Evolutionary conservation across 2,329 filamentous ascomycete genomes (phyloP).

Genomic region (Fusarium secorum): DNA sequence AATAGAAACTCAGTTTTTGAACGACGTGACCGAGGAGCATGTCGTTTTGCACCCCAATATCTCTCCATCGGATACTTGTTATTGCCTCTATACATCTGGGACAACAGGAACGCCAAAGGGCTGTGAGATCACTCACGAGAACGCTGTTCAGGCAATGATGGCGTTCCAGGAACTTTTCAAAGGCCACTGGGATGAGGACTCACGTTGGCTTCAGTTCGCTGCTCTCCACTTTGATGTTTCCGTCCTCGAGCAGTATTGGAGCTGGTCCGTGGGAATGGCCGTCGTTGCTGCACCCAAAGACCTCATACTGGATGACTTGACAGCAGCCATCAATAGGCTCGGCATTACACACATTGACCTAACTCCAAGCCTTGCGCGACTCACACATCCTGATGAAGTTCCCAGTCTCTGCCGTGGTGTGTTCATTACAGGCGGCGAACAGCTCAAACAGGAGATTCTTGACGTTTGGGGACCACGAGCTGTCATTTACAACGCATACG

Average conservation of each 20-base stretch:
- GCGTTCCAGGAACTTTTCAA: slow-evolving; percentile 82
- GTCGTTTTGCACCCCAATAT: slow-evolving; percentile 35
- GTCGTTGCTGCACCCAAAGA: slow-evolving; percentile 85
- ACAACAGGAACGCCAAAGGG: slow-evolving; percentile 89
- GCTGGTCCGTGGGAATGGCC: slow-evolving; percentile 88
- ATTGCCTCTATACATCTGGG: slow-evolving; percentile 87
- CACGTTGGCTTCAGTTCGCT: slow-evolving; percentile 91
- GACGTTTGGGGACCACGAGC: slow-evolving; percentile 81
- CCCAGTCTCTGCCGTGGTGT: slow-evolving; percentile 82
- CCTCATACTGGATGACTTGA: slow-evolving; percentile 83
- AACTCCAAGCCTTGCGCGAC: slow-evolving; percentile 83
- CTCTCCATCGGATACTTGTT: slow-evolving; percentile 68
- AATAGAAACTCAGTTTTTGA: slow-evolving; percentile 46
- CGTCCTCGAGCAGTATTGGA: slow-evolving; percentile 94
- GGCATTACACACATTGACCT: slow-evolving; percentile 90
- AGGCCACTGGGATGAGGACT: slow-evolving; percentile 75
- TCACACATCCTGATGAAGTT: slow-evolving; percentile 81
- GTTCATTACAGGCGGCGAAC: slow-evolving; percentile 92
- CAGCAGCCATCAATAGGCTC: slow-evolving; percentile 73
- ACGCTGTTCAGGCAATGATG: slow-evolving; percentile 87
- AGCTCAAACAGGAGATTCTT: slow-evolving; percentile 86
- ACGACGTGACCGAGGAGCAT: not conserved
- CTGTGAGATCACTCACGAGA: slow-evolving; percentile 87
- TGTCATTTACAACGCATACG: slow-evolving; percentile 92
- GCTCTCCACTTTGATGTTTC: slow-evolving; percentile 96